These are phyloP conservation scores for Geotrichum cucujoidarum DNA, from an alignment of 1,139 yeast genomes.

Conservation along the genomic window DNA sequence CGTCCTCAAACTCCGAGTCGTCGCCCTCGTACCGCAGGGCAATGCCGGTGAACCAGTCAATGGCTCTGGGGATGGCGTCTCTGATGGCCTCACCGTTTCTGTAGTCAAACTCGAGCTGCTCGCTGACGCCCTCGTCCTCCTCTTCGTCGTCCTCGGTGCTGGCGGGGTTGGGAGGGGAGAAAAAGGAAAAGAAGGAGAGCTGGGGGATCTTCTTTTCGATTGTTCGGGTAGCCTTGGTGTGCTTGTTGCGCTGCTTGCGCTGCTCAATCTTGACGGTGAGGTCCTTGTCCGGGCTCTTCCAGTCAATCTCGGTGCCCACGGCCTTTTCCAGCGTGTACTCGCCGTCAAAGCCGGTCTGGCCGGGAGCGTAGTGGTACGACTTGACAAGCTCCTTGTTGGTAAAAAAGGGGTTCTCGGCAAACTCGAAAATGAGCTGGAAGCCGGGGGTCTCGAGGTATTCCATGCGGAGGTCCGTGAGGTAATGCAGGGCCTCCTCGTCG, in stretches of 20 bases:
- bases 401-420: slow-evolving; percentile 71
- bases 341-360: slow-evolving; percentile 56
- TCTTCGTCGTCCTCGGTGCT: slow-evolving; percentile 45
- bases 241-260: slow-evolving; percentile 96
- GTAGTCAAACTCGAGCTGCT: slow-evolving; percentile 83
- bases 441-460: slow-evolving; percentile 87
- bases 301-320: slow-evolving; percentile 79
- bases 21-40: slow-evolving; percentile 60
- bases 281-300: slow-evolving; percentile 77
- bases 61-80: slow-evolving; percentile 93
- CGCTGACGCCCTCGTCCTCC: slow-evolving; percentile 54
- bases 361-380: slow-evolving; percentile 65
- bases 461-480: slow-evolving; percentile 67
- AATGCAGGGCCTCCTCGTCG: slow-evolving; percentile 79
- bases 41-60: slow-evolving; percentile 97
- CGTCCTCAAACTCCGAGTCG: slow-evolving; percentile 51
- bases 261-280: slow-evolving; percentile 85
- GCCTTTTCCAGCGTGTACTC: slow-evolving; percentile 97
- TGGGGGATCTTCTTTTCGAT: slow-evolving; percentile 89
- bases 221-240: slow-evolving; percentile 94
- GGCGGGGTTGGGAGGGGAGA: slow-evolving; percentile 50
- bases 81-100: slow-evolving; percentile 94
- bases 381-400: slow-evolving; percentile 66
- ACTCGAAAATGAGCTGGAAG: slow-evolving; percentile 78
- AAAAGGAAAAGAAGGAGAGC: slow-evolving; percentile 92